Base-by-base conservation (phyloP, 2,329 filamentous ascomycete species). In the Apiospora aurea region DNA sequence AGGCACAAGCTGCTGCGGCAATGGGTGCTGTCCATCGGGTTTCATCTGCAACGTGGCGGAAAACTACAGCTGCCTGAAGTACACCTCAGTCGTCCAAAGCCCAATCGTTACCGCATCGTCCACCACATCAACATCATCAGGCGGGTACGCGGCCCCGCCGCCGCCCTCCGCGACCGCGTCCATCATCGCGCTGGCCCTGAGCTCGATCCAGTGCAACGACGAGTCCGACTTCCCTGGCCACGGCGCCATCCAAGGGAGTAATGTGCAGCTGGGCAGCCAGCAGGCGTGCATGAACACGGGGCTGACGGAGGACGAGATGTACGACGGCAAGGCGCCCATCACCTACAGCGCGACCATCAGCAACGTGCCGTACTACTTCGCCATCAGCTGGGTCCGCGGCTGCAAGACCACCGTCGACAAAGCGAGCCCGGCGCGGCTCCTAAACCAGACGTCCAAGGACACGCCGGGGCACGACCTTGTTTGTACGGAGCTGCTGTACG, bases 211-310 rank as follows among this genome's bases (percentile, higher is more conserved):
- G 34, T 64, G 57, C 29, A 64, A 64, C 34, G 8, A n/a, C 57
- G 57, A 64, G 57, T 18, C 57, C 29, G 21, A 64, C 57, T 64
- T 64, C 10, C 57, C 57, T 1, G 57, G 34, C 57, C 57, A 64
- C 18, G 57, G 57, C 16, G 8, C 57, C 57, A 24, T 64, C 29
- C 6, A 2, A 1, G 57, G 57, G 10, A 18, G n/a, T 18, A 41
- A 64, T 18, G 57, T 64, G 57, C 29, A 18, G 8, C 29, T 64
- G 1, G 57, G 57, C 57, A 64, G 57, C 57, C 57, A 64, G 29
- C 57, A 64, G 34, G 57, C 34, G 34, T 64, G 57, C 57, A 64
- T 64, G 57, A 64, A 64, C 34, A 64, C 57, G 34, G 57, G 34
- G 29, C 57, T 64, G 8, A 3, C 4, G 18, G 57, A 64, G 57